Percentiles rank a stretch among this genome's conserved stretches.
Evolutionary conservation across 2,329 filamentous ascomycete species (phyloP).

Genomic region (Venturiaceae sp.): DNA sequence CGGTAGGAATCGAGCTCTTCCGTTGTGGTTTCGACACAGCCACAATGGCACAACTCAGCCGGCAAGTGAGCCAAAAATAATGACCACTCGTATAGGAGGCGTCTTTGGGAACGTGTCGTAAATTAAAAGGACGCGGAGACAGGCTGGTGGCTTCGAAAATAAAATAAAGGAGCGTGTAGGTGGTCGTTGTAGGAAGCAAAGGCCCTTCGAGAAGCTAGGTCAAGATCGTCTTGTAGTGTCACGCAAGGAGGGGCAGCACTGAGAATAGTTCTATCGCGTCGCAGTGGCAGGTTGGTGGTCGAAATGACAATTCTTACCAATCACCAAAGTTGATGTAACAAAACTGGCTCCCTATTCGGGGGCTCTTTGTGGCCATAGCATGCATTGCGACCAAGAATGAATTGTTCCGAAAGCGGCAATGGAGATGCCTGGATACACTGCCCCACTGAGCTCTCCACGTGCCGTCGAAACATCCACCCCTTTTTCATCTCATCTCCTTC

Average conservation of each 20-base stretch:
- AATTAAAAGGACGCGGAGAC: neutral
- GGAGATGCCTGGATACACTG: too few species aligned
- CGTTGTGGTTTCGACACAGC: neutral
- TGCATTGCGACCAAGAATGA: too few species aligned
- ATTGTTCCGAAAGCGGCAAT: too few species aligned
- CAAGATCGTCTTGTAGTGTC: neutral
- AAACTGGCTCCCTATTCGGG: too few species aligned
- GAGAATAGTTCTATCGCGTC: neutral
- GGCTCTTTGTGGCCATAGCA: too few species aligned
- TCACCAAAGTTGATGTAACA: too few species aligned
- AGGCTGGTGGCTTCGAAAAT: neutral
- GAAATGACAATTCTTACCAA: too few species aligned
- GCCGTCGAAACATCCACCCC: too few species aligned
- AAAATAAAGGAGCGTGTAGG: neutral
- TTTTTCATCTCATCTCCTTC: too few species aligned
- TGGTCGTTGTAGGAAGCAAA: neutral
- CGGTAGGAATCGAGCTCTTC: neutral
- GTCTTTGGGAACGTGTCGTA: neutral
- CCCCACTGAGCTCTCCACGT: too few species aligned
- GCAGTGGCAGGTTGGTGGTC: too few species aligned
- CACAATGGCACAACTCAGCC: slow-evolving; percentile 1
- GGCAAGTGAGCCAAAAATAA: neutral
- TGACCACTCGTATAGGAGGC: neutral
- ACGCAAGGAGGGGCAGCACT: neutral
- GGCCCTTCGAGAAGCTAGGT: neutral